Base-by-base conservation (phyloP, 108 stramenopile genomes). In the Nannochloropsis salina region DNA sequence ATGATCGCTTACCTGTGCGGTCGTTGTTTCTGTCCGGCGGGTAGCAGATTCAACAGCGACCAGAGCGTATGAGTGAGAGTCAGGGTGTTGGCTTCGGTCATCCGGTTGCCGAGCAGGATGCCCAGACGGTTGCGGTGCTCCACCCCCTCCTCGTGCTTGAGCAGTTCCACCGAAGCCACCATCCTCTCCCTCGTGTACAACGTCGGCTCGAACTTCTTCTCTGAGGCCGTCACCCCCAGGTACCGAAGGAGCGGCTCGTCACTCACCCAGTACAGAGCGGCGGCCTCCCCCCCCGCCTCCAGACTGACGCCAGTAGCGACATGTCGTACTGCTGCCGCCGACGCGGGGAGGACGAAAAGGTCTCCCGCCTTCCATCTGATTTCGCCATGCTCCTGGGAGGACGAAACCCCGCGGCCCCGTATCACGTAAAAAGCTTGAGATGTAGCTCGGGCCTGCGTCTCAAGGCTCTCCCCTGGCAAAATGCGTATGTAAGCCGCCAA, bases 391-490 rank as follows among this genome's bases (percentile, higher is more conserved):
- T 90, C 86, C 9, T 11, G 10, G 8, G 81, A 41, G 3, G 22
- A 41, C n/a, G 83, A 44, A 41, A 41, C 41, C 10, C 89, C 89
- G 12, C 31, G 3, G 9, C 89, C 89, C 0, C 87, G 84, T 9
- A 90, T 86, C 31, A 90, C 86, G 43, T 85, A 90, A 79, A 87
- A 90, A 2, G 86, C 89, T 82, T 90, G 87, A n/a, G 86, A 87
- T 9, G 89, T 87, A 1, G 89, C 89, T 3, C 9, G 1, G 18
- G 85, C 89, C 31, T 84, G 12, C 8, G 89, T 90, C 43, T 41
- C 12, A 8, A 87, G 20, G 42, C 20, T 42, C 31, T 87, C 86
- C 9, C 81, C 81, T 31, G 44, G 31, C 6, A 20, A 9, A 20
- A 90, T 84, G 31, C 89, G 84, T 1, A 90, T 18, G 80, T 84